phyloP scores from a whole-genome alignment of 1,284 basidiomycete species.

The Thelephora terrestris region DNA sequence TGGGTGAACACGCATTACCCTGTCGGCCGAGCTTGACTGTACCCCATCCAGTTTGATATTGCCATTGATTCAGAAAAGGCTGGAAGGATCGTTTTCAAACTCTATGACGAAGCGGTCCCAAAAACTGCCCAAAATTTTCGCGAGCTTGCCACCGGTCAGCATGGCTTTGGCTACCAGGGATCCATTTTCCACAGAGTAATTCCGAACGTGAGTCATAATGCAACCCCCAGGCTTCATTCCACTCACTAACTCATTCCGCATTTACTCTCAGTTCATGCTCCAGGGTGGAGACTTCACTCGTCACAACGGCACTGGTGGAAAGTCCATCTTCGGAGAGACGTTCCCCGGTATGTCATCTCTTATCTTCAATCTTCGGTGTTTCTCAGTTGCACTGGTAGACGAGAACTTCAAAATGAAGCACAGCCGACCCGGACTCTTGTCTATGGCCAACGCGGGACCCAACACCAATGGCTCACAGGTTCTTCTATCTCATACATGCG shows the following conservation, averaged over 20 bases:
- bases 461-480: conserved; percentile 70
- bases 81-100: conserved; percentile 69
- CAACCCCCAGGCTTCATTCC: neutral
- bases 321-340: conserved; percentile 84
- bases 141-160: conserved; percentile 71
- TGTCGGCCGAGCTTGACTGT: neutral
- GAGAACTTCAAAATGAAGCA: conserved; percentile 85
- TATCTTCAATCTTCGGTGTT: neutral
- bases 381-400: conserved; percentile 34
- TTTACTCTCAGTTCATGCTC: conserved; percentile 60
- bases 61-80: conserved; percentile 57
- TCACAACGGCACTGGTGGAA: conserved; percentile 72
- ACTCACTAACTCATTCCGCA: neutral
- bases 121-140: conserved; percentile 77
- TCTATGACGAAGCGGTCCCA: conserved; percentile 60
- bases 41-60: conserved; percentile 67
- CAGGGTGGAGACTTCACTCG: conserved; percentile 74
- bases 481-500: conserved; percentile 7
- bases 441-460: conserved; percentile 80
- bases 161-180: conserved; percentile 56
- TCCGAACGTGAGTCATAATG: conserved; percentile 33
- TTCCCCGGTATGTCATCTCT: conserved; percentile 41
- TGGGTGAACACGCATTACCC: conserved; percentile 19
- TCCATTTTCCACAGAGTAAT: conserved; percentile 83
- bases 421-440: conserved; percentile 71